Base-by-base conservation (phyloP, 495 filamentous ascomycete species). In the Podospora fimiseda region DNA sequence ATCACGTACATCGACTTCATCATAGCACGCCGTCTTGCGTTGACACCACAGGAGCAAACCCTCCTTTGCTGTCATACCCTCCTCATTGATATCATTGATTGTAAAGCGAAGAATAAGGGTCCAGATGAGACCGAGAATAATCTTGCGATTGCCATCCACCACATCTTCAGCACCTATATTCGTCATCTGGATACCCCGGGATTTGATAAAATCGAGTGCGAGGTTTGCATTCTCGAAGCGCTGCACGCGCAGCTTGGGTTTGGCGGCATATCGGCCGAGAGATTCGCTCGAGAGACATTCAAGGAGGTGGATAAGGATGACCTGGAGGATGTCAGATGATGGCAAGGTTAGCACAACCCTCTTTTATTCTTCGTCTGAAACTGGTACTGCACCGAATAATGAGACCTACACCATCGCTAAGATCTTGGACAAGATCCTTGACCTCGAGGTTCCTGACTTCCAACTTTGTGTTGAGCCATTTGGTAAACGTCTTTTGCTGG, bases 401-500 rank as follows among this genome's bases (percentile, higher is more conserved):
- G 13, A 27, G 38, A 81, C 87, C 70, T 75, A 96, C 90, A 45
- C 93, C 93, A 74, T 95, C 91, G 61, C 89, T 90, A 43, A 98
- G 80, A 70, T 96, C 93, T 44, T 80, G 76, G 50, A 92, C 85
- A 53, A 98, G 70, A 62, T 96, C 88, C 57, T 87, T 86, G 56
- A 96, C 87, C 54, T 74, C 74, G 42, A 96, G 64, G 41, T 83
- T 75, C 52, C 91, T 80, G 42, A 76, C 78, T 64, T 87, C 84
- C 57, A 97, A 69, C 76, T 97, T 97, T 54, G 88, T 91, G 69
- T 98, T 98, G 49, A 98, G 82, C 93, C 93, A 97, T 84, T 97
- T 97, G 16, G 90, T 95, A 69, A 97, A 97, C n/a, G 93, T 98
- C 80, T 97, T 98, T 69, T 96, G 87, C 74, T 97, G 92, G 63